Base-by-base conservation (phyloP, 1,139 yeast genomes). In the Lodderomyces metapsilosis region DNA sequence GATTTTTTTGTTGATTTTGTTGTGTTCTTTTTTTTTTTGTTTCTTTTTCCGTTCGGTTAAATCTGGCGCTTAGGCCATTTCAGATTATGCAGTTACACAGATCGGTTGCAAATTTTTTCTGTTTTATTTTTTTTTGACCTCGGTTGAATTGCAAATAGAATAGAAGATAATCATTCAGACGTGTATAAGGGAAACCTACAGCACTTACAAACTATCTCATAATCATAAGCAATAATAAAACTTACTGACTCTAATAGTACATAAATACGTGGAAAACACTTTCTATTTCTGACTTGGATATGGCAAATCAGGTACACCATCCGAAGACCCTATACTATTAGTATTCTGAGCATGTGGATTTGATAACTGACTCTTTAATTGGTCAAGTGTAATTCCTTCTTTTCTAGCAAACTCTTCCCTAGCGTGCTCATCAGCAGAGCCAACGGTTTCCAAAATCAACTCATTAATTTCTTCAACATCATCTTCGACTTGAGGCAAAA, bases 401-500 rank as follows among this genome's bases (percentile, higher is more conserved):
- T 69, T 70, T 30, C 57, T 52, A 15, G 70, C 68, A 47, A 64
- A 71, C 32, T 50, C 50, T 23, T 65, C 68, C 56, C 66, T 57
- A 11, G 68, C 76, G 38, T 58, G 53, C 52, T 71, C 68, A 44
- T 68, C 75, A 18, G 75, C 75, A 12, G 74, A 68, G 9, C 76
- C 77, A 21, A 71, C 73, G 6, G 71, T 63, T 51, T 74, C 78
- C 51, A 72, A 62, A 24, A 71, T 71, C 41, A 68, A 58, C 52
- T 71, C 76, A 49, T 72, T 71, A 47, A 70, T 67, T 47, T 69
- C 77, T 58, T 78, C 83, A 33, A 71, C 72, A 37, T 80, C 85
- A 54, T 84, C 94, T 33, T 63, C 60, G 34, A 82, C 84, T 60
- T 83, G 89, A 11, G 95, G 94, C 49, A 88, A 66, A 28, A 83